Evolutionary conservation across 345 rosid species (phyloP), one percentile per base, ranked within the genome.

Genomic region (Triadica sebifera): DNA sequence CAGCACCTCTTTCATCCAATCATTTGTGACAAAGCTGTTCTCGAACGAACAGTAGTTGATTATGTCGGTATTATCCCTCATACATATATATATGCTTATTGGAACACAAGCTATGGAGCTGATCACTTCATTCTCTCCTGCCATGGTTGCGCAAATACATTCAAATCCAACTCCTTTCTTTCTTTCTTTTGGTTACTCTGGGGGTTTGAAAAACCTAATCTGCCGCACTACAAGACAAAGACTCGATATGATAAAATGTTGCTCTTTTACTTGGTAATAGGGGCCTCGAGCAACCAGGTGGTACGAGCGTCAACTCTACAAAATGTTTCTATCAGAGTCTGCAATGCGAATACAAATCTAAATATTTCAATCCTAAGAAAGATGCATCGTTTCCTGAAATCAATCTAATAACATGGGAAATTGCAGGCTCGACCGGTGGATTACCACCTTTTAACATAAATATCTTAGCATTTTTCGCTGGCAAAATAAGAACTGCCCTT

Each of bases 331-430:
- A 86, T 88, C 70, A 47, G 86, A 12, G 87, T 85, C 47, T 86
- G 91, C 88, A 86, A 85, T 71, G 89, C 88, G 12, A 88, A 88
- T 43, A 85, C 86, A n/a, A n/a, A 22, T 86, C 89, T 0, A 86
- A 88, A 79, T 74, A 84, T 49, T 86, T 86, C 67, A 57, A 86
- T 51, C 86, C 89, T 0, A 77, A 50, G 65, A 45, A 84, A 57
- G 89, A 88, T 22, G 86, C 85, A 52, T 83, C 88, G 8, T 73
- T 88, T n/a, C 92, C 87, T 0, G 89, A 86, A 75, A 86, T 88
- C 57, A 83, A 86, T 34, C 73, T 88, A 22, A 71, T 65, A 46
- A 77, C 86, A 69, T 83, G 88, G 51, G 82, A 80, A 75, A 34
- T 82, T 38, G 16, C 75, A 1, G 58, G 19, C 37, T 75, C 56